Evolutionary conservation across 139 green algal genomes (phyloP), one percentile per base, ranked within the genome.

Genomic region (Picochlorum sp.): DNA sequence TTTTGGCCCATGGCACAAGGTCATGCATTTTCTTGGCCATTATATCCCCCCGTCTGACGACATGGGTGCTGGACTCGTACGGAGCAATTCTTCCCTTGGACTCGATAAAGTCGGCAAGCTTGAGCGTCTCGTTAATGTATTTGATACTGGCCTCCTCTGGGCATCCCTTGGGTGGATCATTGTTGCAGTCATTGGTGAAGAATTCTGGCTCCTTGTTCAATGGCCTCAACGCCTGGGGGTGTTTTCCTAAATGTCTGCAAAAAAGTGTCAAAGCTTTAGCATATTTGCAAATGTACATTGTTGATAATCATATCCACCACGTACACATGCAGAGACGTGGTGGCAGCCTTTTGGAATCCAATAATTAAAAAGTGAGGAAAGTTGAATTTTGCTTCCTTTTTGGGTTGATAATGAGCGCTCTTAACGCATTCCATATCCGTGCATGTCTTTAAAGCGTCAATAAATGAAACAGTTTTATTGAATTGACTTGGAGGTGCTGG

Each of bases 1-100:
- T 47, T 32, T 70, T 70, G 4, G 60, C 16, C 63, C 63, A 70
- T 22, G 63, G 63, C 30, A 70, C 32, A 20, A 64, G 16, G 30
- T 55, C 25, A 14, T 18, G 5, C 12, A 70, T 22, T 24, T 39
- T 14, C 2, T 53, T 28, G 22, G 53, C 63, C 29, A 70, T 36
- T 30, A 32, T 52, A 4, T 59, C 29, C 22, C 53, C 63, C 2
- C 28, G 35, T 24, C 50, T 37, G 30, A 33, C 50, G 52, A 55
- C 52, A 31, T 70, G 63, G 2, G 43, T 57, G 30, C 24, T 45
- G 8, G 39, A 51, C 44, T 70, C 63, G 12, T 57, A 70, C 2
- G 30, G 18, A 25, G 39, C 39, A 16, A 20, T 37, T 47, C 18
- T 26, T 26, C 39, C 39, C 39, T 47, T 47, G 10, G 39, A 47